Conservation (phyloP, 176 grass and related monocot genomes). For the Tuctoria greenei region DNA sequence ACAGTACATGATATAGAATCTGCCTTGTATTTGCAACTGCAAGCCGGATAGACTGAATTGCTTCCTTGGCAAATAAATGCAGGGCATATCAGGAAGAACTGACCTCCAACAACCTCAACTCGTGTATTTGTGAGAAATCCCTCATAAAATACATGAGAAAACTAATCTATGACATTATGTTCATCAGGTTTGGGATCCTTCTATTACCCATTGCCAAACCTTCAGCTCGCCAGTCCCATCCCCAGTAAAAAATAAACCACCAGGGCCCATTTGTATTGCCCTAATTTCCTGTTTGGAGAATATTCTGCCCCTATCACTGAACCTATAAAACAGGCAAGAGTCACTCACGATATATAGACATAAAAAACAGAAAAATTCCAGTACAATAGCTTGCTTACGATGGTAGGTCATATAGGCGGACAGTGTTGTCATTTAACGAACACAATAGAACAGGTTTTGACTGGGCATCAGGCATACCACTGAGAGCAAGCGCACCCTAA, state of each 20-base stretch:
- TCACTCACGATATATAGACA: constrained; percentile 4
- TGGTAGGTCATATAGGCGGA: constrained; percentile 81
- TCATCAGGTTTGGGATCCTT: constrained; percentile 47
- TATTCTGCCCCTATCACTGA: constrained; percentile 81
- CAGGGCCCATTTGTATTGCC: constrained; percentile 68
- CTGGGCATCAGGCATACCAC: constrained; percentile 81
- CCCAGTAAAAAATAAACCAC: constrained; percentile 94
- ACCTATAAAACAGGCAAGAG: constrained; percentile 54
- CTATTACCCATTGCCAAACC: constrained; percentile 80
- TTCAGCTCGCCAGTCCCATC: constrained; percentile 92
- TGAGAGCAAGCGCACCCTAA: constrained; percentile 80
- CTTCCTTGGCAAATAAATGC: constrained; percentile 35
- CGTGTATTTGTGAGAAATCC: constrained; percentile 40
- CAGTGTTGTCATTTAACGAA: constrained; percentile 83
- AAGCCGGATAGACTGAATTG: constrained; percentile 9
- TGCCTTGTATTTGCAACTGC: constrained; percentile 25
- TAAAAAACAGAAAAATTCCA: constrained; percentile 27
- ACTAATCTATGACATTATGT: constrained; percentile 55
- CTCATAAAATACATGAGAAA: constrained; percentile 39
- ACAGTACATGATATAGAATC: constrained; percentile 10
- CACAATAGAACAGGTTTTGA: constrained; percentile 85
- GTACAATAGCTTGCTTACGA: constrained; percentile 62
- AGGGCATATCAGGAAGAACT: constrained; percentile 33
- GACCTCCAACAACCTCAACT: constrained; percentile 36
- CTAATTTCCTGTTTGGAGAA: constrained; percentile 86